phyloP scores from a whole-genome alignment of 108 stramenopile genomes.

The Pseudonitzschia pungens region DNA sequence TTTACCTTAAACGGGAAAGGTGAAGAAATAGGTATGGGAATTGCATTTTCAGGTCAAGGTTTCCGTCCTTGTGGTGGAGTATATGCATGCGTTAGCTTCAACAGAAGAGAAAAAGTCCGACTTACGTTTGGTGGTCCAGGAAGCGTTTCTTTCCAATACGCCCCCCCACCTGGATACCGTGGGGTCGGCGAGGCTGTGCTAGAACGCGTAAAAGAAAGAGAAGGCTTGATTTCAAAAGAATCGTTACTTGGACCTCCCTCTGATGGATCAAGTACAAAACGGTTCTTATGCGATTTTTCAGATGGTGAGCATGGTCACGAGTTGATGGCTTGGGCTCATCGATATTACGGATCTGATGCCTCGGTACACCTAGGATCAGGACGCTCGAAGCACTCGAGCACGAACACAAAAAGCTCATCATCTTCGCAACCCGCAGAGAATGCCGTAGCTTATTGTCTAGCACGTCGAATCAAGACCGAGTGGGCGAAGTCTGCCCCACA shows the following conservation, averaged over 20 bases:
- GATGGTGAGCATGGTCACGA: conserved; percentile 90
- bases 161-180: conserved; percentile 72
- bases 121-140: conserved; percentile 73
- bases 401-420: conserved; percentile 17
- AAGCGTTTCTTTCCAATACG: conserved; percentile 61
- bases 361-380: conserved; percentile 81
- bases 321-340: conserved; percentile 85
- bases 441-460: conserved; percentile 10
- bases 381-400: conserved; percentile 34
- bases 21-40: conserved; percentile 87
- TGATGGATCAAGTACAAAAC: conserved; percentile 27
- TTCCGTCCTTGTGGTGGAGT: conserved; percentile 88
- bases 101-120: conserved; percentile 71
- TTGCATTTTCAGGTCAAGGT: conserved; percentile 78
- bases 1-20: conserved; percentile 91
- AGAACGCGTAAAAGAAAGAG: conserved; percentile 57
- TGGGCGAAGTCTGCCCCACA: conserved; percentile 10
- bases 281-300: conserved; percentile 80
- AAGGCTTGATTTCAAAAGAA: conserved; percentile 58
- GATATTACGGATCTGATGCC: conserved; percentile 89
- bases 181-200: conserved; percentile 82
- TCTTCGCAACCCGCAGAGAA: conserved; percentile 4
- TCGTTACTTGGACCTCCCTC: conserved; percentile 23
- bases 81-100: conserved; percentile 88
- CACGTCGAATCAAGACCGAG: conserved; percentile 29